These are phyloP conservation scores for Xylaria hypoxylon DNA, from an alignment of 2,329 filamentous ascomycete species.

Conservation along the genomic window DNA sequence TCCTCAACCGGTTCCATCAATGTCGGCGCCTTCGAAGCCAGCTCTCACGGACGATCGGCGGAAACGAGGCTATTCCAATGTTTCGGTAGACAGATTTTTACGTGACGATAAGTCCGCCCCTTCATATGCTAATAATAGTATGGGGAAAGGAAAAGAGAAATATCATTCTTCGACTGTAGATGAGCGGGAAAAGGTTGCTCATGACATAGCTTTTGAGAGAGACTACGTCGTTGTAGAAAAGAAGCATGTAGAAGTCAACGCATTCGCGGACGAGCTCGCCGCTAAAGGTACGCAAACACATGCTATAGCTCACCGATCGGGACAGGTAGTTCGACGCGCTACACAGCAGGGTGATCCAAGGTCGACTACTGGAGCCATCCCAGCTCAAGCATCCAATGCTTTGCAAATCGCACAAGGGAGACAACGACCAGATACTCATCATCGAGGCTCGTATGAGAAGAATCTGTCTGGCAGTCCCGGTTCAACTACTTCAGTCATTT, in stretches of 20 bases:
- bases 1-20: conserved; percentile 59
- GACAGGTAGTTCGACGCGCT: conserved; percentile 77
- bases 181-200: conserved; percentile 78
- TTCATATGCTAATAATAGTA: conserved; percentile 53
- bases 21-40: conserved; percentile 61
- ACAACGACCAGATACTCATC: conserved; percentile 74
- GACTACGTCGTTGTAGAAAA: conserved; percentile 98
- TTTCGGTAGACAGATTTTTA: conserved; percentile 52
- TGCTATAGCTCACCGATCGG: conserved; percentile 65
- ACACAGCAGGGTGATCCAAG: conserved; percentile 81
- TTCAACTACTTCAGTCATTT: conserved; percentile 89
- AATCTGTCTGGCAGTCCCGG: conserved; percentile 73
- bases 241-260: conserved; percentile 94
- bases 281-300: conserved; percentile 71
- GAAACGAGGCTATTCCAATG: conserved; percentile 56
- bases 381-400: conserved; percentile 74
- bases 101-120: conserved; percentile 52
- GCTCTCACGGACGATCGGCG: conserved; percentile 53
- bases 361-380: conserved; percentile 76
- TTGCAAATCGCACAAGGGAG: conserved; percentile 80
- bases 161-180: conserved; percentile 52
- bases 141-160: conserved; percentile 48
- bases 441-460: conserved; percentile 83
- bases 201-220: conserved; percentile 89
- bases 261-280: conserved; percentile 93